Evolutionary conservation across 768 basidiomycete genomes (phyloP).

Genomic region (Tricholoma furcatifolium): DNA sequence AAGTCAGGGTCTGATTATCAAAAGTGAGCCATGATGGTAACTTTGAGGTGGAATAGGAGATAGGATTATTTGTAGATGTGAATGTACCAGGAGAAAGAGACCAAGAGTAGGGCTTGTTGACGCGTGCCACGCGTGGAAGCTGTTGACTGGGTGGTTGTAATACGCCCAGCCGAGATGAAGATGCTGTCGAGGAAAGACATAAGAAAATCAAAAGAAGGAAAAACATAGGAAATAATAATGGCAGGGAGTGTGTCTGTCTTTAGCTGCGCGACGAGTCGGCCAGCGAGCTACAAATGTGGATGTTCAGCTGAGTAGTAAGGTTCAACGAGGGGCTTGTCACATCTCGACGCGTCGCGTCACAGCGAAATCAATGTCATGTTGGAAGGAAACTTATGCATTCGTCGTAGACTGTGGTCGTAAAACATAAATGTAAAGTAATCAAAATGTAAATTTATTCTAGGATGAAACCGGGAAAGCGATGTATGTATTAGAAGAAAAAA

Average conservation of each 20-base stretch:
- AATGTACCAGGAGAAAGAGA: constrained; percentile 68
- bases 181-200: constrained; percentile 34
- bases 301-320: background rate
- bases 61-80: constrained; percentile 37
- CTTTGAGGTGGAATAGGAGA: constrained; percentile 50
- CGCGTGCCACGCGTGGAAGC: constrained; percentile 75
- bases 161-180: constrained; percentile 48
- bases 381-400: background rate
- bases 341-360: constrained; percentile 11
- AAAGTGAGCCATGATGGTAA: constrained; percentile 82
- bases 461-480: constrained; percentile 11
- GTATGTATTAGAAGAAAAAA: constrained; percentile 13
- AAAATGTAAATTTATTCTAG: constrained; percentile 23
- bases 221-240: constrained; percentile 60
- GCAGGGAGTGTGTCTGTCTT: constrained; percentile 41
- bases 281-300: constrained; percentile 48
- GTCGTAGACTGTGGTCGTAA: constrained; percentile 6
- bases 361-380: background rate
- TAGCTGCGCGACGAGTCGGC: constrained; percentile 47
- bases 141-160: constrained; percentile 66
- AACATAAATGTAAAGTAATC: constrained; percentile 14
- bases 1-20: constrained; percentile 54
- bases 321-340: constrained; percentile 18
- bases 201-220: constrained; percentile 56
- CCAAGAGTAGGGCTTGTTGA: constrained; percentile 66